phyloP scores from a whole-genome alignment of 2,329 filamentous ascomycete genomes.

The Fusarium oxysporum region DNA sequence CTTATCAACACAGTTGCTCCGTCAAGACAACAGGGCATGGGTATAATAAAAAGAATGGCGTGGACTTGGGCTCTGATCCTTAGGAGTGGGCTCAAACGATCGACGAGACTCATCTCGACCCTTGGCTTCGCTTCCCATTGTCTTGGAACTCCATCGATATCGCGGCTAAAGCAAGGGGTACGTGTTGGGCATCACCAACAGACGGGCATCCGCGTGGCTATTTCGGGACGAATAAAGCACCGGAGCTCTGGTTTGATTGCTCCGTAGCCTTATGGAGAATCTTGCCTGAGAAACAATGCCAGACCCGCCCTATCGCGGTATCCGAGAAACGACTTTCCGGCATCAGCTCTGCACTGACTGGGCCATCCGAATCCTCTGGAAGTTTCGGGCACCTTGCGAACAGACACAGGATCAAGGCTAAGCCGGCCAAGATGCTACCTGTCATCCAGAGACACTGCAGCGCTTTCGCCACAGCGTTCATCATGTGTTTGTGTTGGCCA shows the following conservation, averaged over 20 bases:
- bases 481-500: constrained; percentile 9
- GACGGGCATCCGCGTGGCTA: not conserved
- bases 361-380: constrained; percentile 14
- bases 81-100: constrained; percentile 9
- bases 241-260: not conserved
- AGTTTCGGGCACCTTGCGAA: constrained; percentile 38
- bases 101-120: constrained; percentile 23
- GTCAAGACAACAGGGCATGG: constrained; percentile 11
- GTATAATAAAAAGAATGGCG: not conserved
- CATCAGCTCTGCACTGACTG: not conserved
- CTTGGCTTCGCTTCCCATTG: constrained; percentile 24
- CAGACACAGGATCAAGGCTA: constrained; percentile 34
- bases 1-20: constrained; percentile 23
- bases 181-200: constrained; percentile 8
- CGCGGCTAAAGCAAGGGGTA: constrained; percentile 2
- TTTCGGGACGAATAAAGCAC: not conserved
- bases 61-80: not conserved
- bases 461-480: constrained; percentile 29
- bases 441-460: constrained; percentile 37
- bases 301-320: constrained; percentile 23
- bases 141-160: constrained; percentile 16
- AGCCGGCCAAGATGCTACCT: constrained; percentile 34
- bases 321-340: constrained; percentile 5
- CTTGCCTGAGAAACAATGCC: constrained; percentile 7
- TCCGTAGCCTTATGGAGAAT: not conserved